Percentiles rank a stretch among this genome's conserved stretches.
phyloP scores from a whole-genome alignment of 2,329 filamentous ascomycete species.

The Chaetomiaceae sp. region DNA sequence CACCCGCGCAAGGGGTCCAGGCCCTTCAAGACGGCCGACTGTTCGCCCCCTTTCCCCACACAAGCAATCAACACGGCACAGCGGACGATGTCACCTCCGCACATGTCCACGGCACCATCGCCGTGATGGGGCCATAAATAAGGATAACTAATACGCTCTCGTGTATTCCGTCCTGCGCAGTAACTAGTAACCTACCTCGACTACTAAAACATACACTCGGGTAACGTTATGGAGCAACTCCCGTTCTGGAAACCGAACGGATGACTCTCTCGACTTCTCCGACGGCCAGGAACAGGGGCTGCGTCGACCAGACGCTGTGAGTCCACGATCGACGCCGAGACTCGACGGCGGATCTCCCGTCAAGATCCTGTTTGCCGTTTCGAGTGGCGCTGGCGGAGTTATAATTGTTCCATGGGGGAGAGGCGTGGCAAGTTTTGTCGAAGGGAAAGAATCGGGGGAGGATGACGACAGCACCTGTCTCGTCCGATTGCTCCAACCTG shows the following conservation, averaged over 20 bases:
- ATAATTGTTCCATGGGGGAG: too few relatives aligned
- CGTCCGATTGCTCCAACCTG: not conserved
- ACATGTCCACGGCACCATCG: too few relatives aligned
- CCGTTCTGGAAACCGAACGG: not conserved
- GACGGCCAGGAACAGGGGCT: not conserved
- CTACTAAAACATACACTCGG: too few relatives aligned
- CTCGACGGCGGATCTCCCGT: constrained; percentile 8
- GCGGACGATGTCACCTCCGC: not conserved
- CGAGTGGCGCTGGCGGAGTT: not conserved
- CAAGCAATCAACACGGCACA: constrained; percentile 6
- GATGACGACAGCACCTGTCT: constrained; percentile 4
- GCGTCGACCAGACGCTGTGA: not conserved
- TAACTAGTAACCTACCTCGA: too few relatives aligned
- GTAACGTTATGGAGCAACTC: not conserved
- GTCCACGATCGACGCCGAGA: not conserved
- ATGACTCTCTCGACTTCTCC: not conserved
- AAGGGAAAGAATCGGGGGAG: not conserved
- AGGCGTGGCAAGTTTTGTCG: too few relatives aligned
- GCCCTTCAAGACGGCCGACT: not conserved
- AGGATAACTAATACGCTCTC: too few relatives aligned
- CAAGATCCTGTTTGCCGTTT: constrained; percentile 5
- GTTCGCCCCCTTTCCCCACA: not conserved
- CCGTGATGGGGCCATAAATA: too few relatives aligned
- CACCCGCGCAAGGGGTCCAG: not conserved
- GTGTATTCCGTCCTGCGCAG: too few relatives aligned